Base-by-base conservation (phyloP, 2,329 filamentous ascomycete genomes). In the Hymenoscyphus occultus region DNA sequence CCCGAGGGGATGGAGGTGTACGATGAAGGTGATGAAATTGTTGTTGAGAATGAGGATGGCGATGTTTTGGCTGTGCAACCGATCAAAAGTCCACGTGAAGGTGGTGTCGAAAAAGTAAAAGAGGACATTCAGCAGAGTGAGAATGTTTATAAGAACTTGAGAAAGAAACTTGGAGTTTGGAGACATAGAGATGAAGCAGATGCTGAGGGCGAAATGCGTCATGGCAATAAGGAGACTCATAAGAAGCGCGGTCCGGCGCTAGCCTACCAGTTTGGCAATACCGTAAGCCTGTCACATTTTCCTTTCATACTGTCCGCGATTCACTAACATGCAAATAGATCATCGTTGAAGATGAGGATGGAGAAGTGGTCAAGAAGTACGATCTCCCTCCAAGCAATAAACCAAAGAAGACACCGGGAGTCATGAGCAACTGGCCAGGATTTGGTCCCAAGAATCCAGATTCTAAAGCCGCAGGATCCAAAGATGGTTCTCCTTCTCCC, bases 221-320 rank as follows among this genome's bases (percentile, higher is more conserved):
- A 73, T 32, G 54, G 31, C 14, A 16, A 22, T 10, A 77, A 77
- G 57, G 72, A 76, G 56, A 74, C 75, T 48, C 79, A 82, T 45
- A 82, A 85, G 61, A 84, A 80, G 69, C 83, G 87, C 69, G 90
- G 90, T 63, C 90, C 91, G 13, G 92, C 92, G n/a, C 82, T 89
- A 59, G 91, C 91, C 5, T 96, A 93, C 74, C 91, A 93, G 70
- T 94, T 92, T 73, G 92, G 92, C 68, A 93, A 92, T 74, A 93
- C 84, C 56, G 86, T 87, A 81, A 76, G 84, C 76, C 57, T 22
- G 35, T 3, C 3, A 12, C n/a, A 10, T 32, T 39, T 22, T 6
- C 14, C 22, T 60, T 12, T 61, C 32, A 2, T 0, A 6, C 1
- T 19, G n/a, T n/a, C 22, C 19, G 48, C 6, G 51, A 3, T 22